Conservation (phyloP, 371 early-diverging fungal species). For the Lichtheimia ramosa region DNA sequence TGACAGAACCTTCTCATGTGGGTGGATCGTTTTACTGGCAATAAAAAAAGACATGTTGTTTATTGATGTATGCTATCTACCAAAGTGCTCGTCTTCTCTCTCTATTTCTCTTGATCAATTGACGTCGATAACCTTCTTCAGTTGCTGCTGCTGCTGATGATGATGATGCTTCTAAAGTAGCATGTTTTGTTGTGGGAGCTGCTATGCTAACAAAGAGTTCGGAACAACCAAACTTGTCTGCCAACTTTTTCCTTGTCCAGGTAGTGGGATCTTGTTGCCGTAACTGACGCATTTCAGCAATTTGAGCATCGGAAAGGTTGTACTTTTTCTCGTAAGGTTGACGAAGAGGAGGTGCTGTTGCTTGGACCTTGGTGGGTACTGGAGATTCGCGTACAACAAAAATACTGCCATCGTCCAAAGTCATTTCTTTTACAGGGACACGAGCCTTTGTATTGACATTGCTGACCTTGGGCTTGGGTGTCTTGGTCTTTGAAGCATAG, state of each 20-base stretch:
- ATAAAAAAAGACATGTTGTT: no score
- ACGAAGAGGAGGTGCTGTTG: conserved; percentile 28
- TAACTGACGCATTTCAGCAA: conserved; percentile 42
- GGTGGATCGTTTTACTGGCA: conserved; percentile 18
- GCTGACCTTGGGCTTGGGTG: conserved; percentile 43
- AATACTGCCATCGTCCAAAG: conserved; percentile 33
- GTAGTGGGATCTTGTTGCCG: conserved; percentile 39
- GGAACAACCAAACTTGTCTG: conserved; percentile 48
- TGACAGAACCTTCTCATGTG: conserved; percentile 12
- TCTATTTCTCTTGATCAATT: conserved; percentile 39
- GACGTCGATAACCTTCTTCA: conserved; percentile 39
- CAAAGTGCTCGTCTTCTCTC: conserved; percentile 45
- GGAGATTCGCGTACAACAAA: conserved; percentile 41
- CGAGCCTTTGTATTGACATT: conserved; percentile 37
- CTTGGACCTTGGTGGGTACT: conserved; percentile 25
- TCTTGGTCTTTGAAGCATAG: conserved; percentile 51
- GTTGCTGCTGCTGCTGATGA: conserved; percentile 5
- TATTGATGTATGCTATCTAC: conserved; percentile 18
- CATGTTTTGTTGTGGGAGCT: conserved; percentile 21
- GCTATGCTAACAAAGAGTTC: conserved; percentile 42
- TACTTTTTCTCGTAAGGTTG: conserved; percentile 14
- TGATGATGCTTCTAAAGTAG: background rate
- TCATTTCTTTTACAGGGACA: conserved; percentile 35
- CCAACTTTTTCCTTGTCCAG: conserved; percentile 51
- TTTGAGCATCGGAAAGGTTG: conserved; percentile 28